These are phyloP conservation scores for Xylariaceae sp. DNA, from an alignment of 2,329 filamentous ascomycete species.

Conservation along the genomic window DNA sequence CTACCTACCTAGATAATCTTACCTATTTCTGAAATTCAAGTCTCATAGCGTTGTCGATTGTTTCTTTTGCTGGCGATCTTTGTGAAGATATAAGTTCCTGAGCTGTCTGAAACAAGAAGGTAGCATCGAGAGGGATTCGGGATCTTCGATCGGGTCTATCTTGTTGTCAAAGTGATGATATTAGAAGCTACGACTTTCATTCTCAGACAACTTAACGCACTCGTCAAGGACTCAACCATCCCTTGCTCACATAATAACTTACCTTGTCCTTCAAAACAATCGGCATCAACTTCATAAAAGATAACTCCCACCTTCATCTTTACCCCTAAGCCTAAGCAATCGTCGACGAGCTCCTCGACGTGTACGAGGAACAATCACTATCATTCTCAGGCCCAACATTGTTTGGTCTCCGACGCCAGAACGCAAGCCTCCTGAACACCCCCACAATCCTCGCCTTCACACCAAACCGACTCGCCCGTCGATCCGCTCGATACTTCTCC, in stretches of 20 bases:
- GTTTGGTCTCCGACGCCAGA: slow-evolving; percentile 16
- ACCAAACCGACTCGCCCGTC: neutral
- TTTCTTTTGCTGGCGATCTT: too few relatives aligned
- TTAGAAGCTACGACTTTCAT: neutral
- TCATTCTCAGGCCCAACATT: slow-evolving; percentile 1
- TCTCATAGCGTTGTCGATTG: too few relatives aligned
- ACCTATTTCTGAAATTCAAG: too few relatives aligned
- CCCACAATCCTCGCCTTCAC: slow-evolving; percentile 10
- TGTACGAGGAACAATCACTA: slow-evolving; percentile 13
- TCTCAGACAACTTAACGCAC: too few relatives aligned
- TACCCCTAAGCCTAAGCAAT: neutral
- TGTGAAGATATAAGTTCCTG: too few relatives aligned
- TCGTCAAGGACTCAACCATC: too few relatives aligned
- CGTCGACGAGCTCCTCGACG: slow-evolving; percentile 17
- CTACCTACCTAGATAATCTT: too few relatives aligned
- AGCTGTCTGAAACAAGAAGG: too few relatives aligned
- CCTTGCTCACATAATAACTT: too few relatives aligned
- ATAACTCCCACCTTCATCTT: neutral
- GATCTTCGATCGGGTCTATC: too few relatives aligned
- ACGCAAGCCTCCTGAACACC: slow-evolving; percentile 22
- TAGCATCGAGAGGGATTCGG: too few relatives aligned
- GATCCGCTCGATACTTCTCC: slow-evolving; percentile 3
- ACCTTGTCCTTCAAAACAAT: too few relatives aligned
- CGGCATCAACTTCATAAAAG: neutral
- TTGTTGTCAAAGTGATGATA: neutral